Evolutionary conservation across 371 early-diverging fungal genomes (phyloP), one percentile per base, ranked within the genome.

Genomic region (Apophysomyces trapeziformis): DNA sequence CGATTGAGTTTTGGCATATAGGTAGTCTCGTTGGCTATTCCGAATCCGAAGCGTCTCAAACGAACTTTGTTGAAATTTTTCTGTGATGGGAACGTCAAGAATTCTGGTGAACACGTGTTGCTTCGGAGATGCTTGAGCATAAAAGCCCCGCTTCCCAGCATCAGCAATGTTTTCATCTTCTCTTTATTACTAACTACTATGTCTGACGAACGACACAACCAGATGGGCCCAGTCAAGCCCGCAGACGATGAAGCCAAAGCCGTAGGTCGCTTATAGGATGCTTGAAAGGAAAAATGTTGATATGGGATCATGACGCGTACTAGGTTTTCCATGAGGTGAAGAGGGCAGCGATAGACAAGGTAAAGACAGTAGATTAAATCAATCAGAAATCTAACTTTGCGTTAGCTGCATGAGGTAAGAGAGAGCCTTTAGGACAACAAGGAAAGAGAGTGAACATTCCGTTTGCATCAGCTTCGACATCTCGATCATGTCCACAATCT

Each of bases 121-220:
- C 8, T 26, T 41, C 41, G 41, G 41, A 41, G 41, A 13, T 41
- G 8, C 41, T 41, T 21, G 4, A 21, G 54, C 21, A 50, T 50
- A 50, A 50, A 50, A 50, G 21, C 54, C 54, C 21, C 54, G 18
- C 18, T 50, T 54, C 16, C 45, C 8, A 14, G 32, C 38, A 32
- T 6, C 32, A 35, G 14, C 7, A 32, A 1, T 32, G 7, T 43
- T 35, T 16, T 41, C 7, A 5, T 38, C 13, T 61, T 41, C 14
- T 21, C 21, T 18, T 38, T 13, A 38, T 37, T 2, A 26, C 11
- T 47, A 1, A 47, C 4, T 13, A 50, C 54, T 69, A 85, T 85
- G 86, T 85, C 86, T 72, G 75, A 76, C 71, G 81, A 58, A 45
- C 68, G 68, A 21, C 70, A 83, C 59, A 85, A 85, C 66, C 38